Base-by-base conservation (phyloP, 345 rosid genomes). In the Gossypium sturtianum region DNA sequence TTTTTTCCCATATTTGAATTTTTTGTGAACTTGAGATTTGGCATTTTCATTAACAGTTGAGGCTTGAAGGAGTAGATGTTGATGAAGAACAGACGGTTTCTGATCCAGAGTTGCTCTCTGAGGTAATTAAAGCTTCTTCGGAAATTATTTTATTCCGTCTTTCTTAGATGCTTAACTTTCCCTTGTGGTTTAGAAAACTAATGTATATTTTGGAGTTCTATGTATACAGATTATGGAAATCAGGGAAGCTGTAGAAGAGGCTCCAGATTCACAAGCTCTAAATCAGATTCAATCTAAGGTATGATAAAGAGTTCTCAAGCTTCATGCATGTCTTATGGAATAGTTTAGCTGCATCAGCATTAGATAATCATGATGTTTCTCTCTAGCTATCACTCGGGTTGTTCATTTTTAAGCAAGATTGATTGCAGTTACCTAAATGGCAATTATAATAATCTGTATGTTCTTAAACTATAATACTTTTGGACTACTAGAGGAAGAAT, bases 21-120 rank as follows among this genome's bases (percentile, higher is more conserved):
- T 27, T 62, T 29, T 77, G 16, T 69, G 64, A 48, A 62, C 53
- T 69, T 61, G 57, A 64, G 29, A 20, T 13, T 54, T 70, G 2
- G n/a, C 15, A 2, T 53, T 63, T 73, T 17, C 12, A 49, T 45
- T 77, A 19, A 11, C 81, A 95, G 99, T 77, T 91, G 82, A 88
- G 81, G 87, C 88, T 93, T 78, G 88, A 82, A 81, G 98, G 94
- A 12, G 79, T 87, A 5, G 75, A 91, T 64, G 83, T 93, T 58
- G 82, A 93, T 76, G 97, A 93, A 83, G 98, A 95, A 79, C 97
- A 91, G 74, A 95, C 97, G n/a, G 80, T 95, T 76, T 80, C 89
- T 25, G 98, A 95, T 53, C 90, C 97, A 44, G 84, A 79, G 29
- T 82, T 93, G 82, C 83, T 95, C 66, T 77, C 84, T 75, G 99